Evolutionary conservation across 2,329 filamentous ascomycete genomes (phyloP).

Genomic region (Cladophialophora bantiana): DNA sequence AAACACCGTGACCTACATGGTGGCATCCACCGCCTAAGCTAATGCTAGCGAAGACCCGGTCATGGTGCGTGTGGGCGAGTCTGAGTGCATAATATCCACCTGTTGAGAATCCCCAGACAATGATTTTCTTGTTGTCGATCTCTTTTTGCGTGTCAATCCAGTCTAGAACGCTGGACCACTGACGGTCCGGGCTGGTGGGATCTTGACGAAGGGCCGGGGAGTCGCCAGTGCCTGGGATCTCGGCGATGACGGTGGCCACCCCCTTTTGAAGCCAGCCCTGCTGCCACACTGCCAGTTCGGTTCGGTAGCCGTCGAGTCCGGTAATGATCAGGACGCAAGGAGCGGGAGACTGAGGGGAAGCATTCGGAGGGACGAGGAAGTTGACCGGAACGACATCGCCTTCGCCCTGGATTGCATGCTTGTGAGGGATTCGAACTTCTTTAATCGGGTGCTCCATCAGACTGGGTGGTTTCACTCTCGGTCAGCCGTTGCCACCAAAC

Average conservation of each 20-base stretch:
- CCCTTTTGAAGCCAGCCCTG: slow-evolving; percentile 47
- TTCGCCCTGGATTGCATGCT: slow-evolving; percentile 58
- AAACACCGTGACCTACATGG: slow-evolving; percentile 41
- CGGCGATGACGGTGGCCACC: slow-evolving; percentile 65
- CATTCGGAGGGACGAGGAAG: slow-evolving; percentile 64
- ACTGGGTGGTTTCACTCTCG: slow-evolving; percentile 16
- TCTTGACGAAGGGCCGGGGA: slow-evolving; percentile 70
- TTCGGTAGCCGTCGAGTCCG: slow-evolving; percentile 66
- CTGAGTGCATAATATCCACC: slow-evolving; percentile 67
- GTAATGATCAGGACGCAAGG: slow-evolving; percentile 65
- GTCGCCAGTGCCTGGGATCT: slow-evolving; percentile 73
- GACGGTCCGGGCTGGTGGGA: slow-evolving; percentile 62
- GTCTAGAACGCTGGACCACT: slow-evolving; percentile 62
- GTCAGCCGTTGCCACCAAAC: slow-evolving; percentile 18
- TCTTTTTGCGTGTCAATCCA: slow-evolving; percentile 58
- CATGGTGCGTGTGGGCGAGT: slow-evolving; percentile 63
- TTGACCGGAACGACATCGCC: slow-evolving; percentile 68
- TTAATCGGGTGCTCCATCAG: slow-evolving; percentile 57
- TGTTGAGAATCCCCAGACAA: slow-evolving; percentile 64
- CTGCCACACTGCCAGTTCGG: slow-evolving; percentile 51
- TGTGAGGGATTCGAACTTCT: slow-evolving; percentile 69
- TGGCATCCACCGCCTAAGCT: slow-evolving; percentile 64
- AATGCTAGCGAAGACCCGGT: slow-evolving; percentile 59
- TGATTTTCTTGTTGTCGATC: slow-evolving; percentile 58
- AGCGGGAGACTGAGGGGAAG: slow-evolving; percentile 52